phyloP scores from a whole-genome alignment of 176 grass and related monocot species.

The Themeda triandra region DNA sequence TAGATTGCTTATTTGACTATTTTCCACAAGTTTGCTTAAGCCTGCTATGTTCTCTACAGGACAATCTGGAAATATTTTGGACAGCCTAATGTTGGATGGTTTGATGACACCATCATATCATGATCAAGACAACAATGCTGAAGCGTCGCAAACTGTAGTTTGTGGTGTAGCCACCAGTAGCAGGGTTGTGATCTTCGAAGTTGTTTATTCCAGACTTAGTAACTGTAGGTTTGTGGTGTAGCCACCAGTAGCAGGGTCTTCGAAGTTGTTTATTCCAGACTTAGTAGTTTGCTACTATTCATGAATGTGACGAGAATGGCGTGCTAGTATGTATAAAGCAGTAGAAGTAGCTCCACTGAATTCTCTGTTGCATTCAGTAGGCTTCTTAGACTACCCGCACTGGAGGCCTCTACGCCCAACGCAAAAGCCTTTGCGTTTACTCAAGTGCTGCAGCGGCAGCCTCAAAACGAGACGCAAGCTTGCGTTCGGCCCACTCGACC shows the following conservation, averaged over 20 bases:
- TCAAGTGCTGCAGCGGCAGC: too few relatives aligned
- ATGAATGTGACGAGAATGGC: neutral
- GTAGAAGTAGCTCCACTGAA: neutral
- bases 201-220: neutral
- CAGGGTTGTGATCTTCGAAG: neutral
- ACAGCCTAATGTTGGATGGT: neutral
- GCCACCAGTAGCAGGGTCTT: neutral
- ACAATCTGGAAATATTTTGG: neutral
- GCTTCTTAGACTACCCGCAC: too few relatives aligned
- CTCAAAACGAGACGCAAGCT: too few relatives aligned
- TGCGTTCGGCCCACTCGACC: too few relatives aligned
- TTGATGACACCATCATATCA: neutral
- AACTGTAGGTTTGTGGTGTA: neutral
- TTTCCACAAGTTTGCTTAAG: slow-evolving; percentile 9
- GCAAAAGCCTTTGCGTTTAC: too few relatives aligned
- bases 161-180: slow-evolving; percentile 1
- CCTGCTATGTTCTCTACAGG: neutral
- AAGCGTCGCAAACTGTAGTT: slow-evolving; percentile 13
- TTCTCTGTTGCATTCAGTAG: slow-evolving; percentile 9
- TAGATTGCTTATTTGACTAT: neutral
- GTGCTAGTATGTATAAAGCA: slow-evolving; percentile 10
- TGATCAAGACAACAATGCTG: neutral
- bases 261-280: neutral
- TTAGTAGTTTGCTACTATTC: neutral
- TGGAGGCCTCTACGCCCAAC: too few relatives aligned